These are phyloP conservation scores for Pestalotiopsis fici DNA, from an alignment of 2,329 filamentous ascomycete species.

Conservation along the genomic window DNA sequence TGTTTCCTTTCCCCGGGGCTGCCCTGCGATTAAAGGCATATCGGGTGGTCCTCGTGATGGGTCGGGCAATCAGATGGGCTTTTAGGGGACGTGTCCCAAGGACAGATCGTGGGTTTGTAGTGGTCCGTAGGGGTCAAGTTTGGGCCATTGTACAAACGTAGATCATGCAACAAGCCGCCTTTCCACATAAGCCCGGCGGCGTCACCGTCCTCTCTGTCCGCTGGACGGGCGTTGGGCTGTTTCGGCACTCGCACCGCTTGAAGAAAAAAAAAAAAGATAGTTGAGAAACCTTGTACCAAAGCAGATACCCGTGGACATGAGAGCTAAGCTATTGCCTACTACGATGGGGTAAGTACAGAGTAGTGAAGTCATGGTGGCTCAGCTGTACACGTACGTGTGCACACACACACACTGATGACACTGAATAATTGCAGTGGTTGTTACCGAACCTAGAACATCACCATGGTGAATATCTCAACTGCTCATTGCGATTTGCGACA, in stretches of 20 bases:
- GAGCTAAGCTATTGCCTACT: background rate
- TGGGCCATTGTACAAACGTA: background rate
- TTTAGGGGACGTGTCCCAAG: background rate
- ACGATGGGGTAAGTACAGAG: background rate
- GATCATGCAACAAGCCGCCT: background rate
- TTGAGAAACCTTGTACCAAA: background rate
- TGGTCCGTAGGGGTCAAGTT: background rate
- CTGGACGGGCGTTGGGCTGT: background rate
- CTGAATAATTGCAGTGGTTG: background rate
- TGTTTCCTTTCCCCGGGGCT: background rate
- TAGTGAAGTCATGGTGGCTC: background rate
- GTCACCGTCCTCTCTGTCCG: background rate
- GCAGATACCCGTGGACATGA: no score
- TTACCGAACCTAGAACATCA: no score
- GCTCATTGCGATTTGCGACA: background rate
- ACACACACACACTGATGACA: background rate
- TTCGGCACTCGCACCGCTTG: background rate
- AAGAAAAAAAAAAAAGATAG: background rate
- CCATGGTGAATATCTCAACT: background rate
- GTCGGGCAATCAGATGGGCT: background rate
- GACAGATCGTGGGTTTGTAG: background rate
- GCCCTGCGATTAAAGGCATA: background rate
- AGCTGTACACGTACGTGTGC: background rate
- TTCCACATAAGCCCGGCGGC: background rate
- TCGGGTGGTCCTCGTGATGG: background rate